Conservation (phyloP, 2,329 filamentous ascomycete genomes). For the Neonectria punicea region DNA sequence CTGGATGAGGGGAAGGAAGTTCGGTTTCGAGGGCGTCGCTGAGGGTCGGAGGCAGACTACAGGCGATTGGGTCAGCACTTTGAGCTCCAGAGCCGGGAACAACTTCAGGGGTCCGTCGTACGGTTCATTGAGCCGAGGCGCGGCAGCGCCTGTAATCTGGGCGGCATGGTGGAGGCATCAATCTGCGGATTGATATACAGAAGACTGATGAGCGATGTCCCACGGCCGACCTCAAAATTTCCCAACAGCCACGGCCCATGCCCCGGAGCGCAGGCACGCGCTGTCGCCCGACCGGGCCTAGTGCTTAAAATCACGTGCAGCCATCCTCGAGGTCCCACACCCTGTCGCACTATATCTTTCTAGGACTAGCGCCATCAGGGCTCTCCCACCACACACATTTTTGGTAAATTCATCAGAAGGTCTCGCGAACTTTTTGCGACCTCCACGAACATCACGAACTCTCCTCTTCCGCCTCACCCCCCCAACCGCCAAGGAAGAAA, state of each 20-base stretch:
- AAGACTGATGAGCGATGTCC: slow-evolving; percentile 36
- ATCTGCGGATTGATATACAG: slow-evolving; percentile 33
- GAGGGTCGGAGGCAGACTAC: slow-evolving; percentile 71
- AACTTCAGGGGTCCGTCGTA: slow-evolving; percentile 53
- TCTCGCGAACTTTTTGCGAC: slow-evolving; percentile 57
- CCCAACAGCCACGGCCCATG: slow-evolving; percentile 37
- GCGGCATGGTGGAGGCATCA: slow-evolving; percentile 67
- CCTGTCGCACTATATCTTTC: background rate
- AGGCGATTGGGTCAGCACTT: slow-evolving; percentile 41
- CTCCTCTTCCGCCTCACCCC: slow-evolving; percentile 44
- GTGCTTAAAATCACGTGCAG: slow-evolving; percentile 45
- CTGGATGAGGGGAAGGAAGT: slow-evolving; percentile 69
- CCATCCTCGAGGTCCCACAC: background rate
- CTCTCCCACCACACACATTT: slow-evolving; percentile 54
- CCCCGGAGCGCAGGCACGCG: slow-evolving; percentile 3
- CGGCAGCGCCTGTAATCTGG: slow-evolving; percentile 70
- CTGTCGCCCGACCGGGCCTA: slow-evolving; percentile 33
- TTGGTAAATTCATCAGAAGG: slow-evolving; percentile 47
- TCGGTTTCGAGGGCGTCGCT: slow-evolving; percentile 56
- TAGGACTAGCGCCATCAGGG: slow-evolving; percentile 45
- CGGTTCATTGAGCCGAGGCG: slow-evolving; percentile 69
- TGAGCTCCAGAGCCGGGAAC: background rate
- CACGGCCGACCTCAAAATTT: slow-evolving; percentile 49
- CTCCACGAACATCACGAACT: slow-evolving; percentile 42
- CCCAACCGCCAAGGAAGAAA: slow-evolving; percentile 49